Conservation (phyloP, 1,284 basidiomycete species). For the Puccinia novopanici region DNA sequence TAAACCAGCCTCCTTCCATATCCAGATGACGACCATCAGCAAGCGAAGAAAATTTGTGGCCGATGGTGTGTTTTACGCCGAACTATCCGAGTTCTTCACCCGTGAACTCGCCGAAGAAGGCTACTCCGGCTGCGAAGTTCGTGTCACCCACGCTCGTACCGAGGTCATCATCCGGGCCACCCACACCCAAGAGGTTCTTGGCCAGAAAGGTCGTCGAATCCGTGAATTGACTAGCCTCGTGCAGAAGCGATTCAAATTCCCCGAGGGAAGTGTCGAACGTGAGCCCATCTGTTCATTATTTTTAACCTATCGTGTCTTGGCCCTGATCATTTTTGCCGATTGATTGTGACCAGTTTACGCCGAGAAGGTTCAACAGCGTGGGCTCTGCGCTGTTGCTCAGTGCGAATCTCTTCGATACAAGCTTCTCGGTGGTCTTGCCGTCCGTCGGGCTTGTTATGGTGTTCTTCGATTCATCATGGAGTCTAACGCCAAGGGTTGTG, state of each 20-base stretch:
- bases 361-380: constrained; percentile 99
- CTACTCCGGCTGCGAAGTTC: constrained; percentile 99
- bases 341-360: constrained; percentile 70
- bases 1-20: neutral
- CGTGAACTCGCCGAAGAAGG: constrained; percentile 99
- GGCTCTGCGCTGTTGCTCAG: constrained; percentile 96
- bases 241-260: constrained; percentile 99
- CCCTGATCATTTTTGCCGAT: neutral
- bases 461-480: constrained; percentile 99
- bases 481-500: constrained; percentile 98
- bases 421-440: constrained; percentile 97
- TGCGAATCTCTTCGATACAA: constrained; percentile 99
- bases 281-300: neutral
- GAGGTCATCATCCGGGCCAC: constrained; percentile 99
- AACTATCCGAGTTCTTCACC: constrained; percentile 65
- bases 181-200: constrained; percentile 99
- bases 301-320: neutral
- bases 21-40: constrained; percentile 51
- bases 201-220: constrained; percentile 99
- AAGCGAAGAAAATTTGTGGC: constrained; percentile 75
- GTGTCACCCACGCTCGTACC: constrained; percentile 97
- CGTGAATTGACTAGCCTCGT: constrained; percentile 97
- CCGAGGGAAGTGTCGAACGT: constrained; percentile 92
- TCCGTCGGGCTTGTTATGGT: constrained; percentile 99
- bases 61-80: constrained; percentile 80